phyloP scores from a whole-genome alignment of 2,329 filamentous ascomycete species.

The Sarocladium kiliense region DNA sequence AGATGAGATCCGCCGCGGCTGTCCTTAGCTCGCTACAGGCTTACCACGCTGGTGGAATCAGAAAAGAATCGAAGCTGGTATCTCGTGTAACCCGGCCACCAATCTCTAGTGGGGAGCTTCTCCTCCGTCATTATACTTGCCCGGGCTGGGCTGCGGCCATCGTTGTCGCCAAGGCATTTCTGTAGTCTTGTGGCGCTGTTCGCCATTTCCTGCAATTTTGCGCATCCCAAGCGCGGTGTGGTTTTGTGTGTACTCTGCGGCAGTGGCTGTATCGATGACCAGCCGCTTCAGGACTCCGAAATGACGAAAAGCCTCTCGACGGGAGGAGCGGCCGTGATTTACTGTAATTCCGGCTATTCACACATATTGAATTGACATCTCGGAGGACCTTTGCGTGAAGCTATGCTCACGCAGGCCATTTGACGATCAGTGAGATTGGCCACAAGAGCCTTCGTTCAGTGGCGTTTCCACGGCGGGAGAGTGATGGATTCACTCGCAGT shows the following conservation, averaged over 20 bases:
- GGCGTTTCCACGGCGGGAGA: too few relatives aligned
- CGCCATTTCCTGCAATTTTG: background rate
- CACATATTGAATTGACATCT: background rate
- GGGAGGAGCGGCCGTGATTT: background rate
- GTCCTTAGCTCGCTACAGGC: background rate
- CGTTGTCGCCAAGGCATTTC: background rate
- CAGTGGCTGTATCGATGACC: background rate
- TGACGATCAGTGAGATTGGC: background rate
- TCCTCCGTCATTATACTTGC: background rate
- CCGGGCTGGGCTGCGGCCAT: background rate
- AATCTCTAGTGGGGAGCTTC: background rate
- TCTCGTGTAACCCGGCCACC: background rate
- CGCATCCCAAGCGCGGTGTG: background rate
- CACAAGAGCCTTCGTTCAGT: too few relatives aligned
- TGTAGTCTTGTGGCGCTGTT: background rate
- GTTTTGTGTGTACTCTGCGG: background rate
- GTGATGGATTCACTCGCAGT: background rate
- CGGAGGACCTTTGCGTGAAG: background rate
- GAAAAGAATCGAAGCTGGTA: background rate
- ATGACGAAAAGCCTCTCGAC: background rate
- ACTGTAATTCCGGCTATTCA: constrained; percentile 5
- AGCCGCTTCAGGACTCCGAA: background rate
- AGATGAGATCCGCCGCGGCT: background rate
- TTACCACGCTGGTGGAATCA: background rate
- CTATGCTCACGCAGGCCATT: background rate